Base-by-base conservation (phyloP, 495 filamentous ascomycete genomes). In the Trichodelitschia bisporula region DNA sequence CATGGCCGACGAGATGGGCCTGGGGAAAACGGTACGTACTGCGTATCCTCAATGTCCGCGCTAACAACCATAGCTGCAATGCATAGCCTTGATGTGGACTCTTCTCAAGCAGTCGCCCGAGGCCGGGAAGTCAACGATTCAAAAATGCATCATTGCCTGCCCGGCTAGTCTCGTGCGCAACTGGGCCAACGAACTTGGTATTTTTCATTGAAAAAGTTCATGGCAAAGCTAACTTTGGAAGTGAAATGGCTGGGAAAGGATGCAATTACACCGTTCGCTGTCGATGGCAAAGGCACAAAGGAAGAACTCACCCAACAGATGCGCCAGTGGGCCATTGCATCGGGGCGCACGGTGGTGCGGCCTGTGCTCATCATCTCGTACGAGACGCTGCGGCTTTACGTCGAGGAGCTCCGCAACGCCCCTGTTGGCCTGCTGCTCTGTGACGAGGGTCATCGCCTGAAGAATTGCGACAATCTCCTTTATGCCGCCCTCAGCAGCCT, bases 361-460 rank as follows among this genome's bases (percentile, higher is more conserved):
- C 86, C 89, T 3, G 79, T 93, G n/a, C 72, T 99, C n/a, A 99
- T 99, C 30, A 82, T 99, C 29, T 95, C 86, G 1, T 99, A 99
- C 44, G 86, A 99, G 45, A 95, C 89, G 0, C 61, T 99, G 3
- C 72, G 86, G 14, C 55, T 95, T 30, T 82, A 99, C 37, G 72
- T 77, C 4, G 76, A 79, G n/a, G 72, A 84, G 39, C 62, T 99
- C 25, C 76, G 69, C 30, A 68, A 80, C 33, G 76, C 74, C 2
- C 72, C 71, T 2, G 95, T 99, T 40, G 86, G 86, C 4, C 55
- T 99, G 6, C 70, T 99, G 46, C 64, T 99, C n/a, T 95, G 86
- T 46, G 86, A 99, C 39, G 86, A 99, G 53, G 86, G 86, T 1
- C 86, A 99, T 60, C 73, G 86, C n/a, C 53, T 99, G 24, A 99